phyloP scores from a whole-genome alignment of 2,329 filamentous ascomycete genomes.

The Apiospora kogelbergensis region DNA sequence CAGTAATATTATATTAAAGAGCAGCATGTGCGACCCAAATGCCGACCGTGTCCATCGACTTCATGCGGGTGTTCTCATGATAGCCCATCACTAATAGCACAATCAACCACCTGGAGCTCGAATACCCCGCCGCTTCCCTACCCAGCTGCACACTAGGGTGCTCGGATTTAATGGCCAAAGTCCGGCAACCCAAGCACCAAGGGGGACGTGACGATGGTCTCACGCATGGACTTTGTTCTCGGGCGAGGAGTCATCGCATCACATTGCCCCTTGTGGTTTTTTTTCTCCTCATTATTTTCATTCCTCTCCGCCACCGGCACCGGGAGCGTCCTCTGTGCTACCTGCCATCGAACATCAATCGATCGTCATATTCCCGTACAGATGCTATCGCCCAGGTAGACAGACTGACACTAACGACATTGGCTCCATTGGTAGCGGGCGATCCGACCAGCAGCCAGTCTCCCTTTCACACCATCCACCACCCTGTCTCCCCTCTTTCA shows the following conservation, averaged over 20 bases:
- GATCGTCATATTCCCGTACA: neutral
- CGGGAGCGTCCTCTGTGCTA: neutral
- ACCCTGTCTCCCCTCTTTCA: slow-evolving; percentile 2
- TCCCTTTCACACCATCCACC: neutral
- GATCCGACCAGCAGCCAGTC: neutral
- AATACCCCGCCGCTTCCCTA: neutral
- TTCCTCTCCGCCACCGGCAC: neutral
- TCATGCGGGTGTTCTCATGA: neutral
- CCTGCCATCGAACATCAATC: neutral
- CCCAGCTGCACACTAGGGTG: neutral
- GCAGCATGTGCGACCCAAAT: no score
- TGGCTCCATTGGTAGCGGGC: neutral
- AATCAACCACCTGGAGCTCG: neutral
- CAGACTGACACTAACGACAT: neutral
- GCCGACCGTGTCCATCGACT: neutral
- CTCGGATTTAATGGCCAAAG: neutral
- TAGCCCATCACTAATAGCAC: neutral
- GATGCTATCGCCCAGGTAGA: neutral
- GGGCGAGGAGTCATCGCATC: neutral
- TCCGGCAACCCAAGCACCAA: neutral
- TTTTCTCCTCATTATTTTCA: neutral
- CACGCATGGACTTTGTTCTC: neutral
- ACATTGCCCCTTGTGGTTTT: neutral
- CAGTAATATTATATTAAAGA: neutral
- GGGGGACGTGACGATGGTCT: neutral